A percentile compares a stretch with the other conserved stretches of the same genome.
Evolutionary conservation across 768 basidiomycete genomes (phyloP).

Genomic region (Cyathus striatus): DNA sequence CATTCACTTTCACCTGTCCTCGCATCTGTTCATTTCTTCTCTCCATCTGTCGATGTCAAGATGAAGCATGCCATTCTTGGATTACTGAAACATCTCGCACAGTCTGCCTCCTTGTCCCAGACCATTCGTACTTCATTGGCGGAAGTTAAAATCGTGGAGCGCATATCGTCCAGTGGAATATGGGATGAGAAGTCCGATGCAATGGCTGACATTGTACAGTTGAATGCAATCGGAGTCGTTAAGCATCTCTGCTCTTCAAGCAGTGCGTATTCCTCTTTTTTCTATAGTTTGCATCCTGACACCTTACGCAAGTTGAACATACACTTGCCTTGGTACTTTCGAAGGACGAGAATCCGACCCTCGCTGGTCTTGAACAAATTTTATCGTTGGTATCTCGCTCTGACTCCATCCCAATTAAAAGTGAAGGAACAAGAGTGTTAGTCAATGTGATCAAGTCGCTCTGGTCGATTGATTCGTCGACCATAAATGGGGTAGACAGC

Average conservation of each 20-base stretch:
- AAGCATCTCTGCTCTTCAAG: constrained; percentile 84
- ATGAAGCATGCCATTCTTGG: constrained; percentile 88
- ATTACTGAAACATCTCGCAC: constrained; percentile 82
- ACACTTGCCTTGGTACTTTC: constrained; percentile 50
- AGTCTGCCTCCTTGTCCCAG: constrained; percentile 53
- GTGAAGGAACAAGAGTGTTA: constrained; percentile 85
- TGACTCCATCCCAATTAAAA: constrained; percentile 77
- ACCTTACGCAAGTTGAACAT: constrained; percentile 30
- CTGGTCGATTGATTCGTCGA: constrained; percentile 49
- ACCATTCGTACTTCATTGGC: constrained; percentile 56
- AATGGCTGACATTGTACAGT: constrained; percentile 82
- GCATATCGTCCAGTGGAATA: constrained; percentile 56
- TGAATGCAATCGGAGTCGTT: constrained; percentile 80
- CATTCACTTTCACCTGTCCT: constrained; percentile 60
- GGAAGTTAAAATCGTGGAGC: constrained; percentile 56
- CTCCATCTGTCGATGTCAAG: constrained; percentile 61
- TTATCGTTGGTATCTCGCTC: constrained; percentile 73
- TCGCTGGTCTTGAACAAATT: constrained; percentile 61
- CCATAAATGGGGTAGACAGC: constrained; percentile 5
- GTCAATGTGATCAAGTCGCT: constrained; percentile 82
- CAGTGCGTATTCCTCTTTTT: constrained; percentile 37
- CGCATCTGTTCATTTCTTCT: constrained; percentile 50
- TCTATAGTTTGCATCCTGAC: neutral
- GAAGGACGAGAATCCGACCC: constrained; percentile 16
- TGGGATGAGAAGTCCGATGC: constrained; percentile 71